Evolutionary conservation across 306 rosid species (phyloP), one percentile per base, ranked within the genome.

Genomic region (Citrullus amarus): DNA sequence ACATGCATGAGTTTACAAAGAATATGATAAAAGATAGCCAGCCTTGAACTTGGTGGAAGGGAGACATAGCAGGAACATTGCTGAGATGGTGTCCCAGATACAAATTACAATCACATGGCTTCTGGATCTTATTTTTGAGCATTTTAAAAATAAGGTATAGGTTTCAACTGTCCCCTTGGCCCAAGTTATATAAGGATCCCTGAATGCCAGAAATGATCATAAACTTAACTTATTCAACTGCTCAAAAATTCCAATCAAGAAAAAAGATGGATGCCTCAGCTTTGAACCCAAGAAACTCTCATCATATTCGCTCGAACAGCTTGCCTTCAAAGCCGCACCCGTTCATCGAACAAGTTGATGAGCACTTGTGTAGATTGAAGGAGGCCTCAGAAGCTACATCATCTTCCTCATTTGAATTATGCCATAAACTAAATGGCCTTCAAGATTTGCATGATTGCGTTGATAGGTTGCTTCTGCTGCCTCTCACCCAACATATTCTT

Each of bases 301-400:
- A 8, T 77, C 78, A 85, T 38, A 39, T 54, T 57, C 85, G 80
- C 6, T 85, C 83, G 0, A 79, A 79, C 80, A 85, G 85, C 60
- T 61, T 82, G 56, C 88, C 88, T 39, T 76, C 88, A 0, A 61
- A 72, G 83, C 79, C 66, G 36, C 88, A 82, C 28, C 88, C 85
- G 1, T 6, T 85, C 4, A 1, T 79, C 58, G 32, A 59, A 15
- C 62, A 85, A 54, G 79, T 72, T 13, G 68, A 79, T 0, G 80
- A 43, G 22, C 84, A 50, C 1, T 73, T 78, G 55, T 48, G 75
- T 71, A 76, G 79, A 46, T 18, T 85, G 73, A 63, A 61, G 60
- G 46, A 69, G 67, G 56, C 80, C 22, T 79, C 81, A 1, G 63
- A 70, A 48, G 79, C 67, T 54, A 36, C 50, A 17, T 44, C 82